Percentiles rank a stretch among this genome's conserved stretches.
Conservation (phyloP, 495 filamentous ascomycete species). For the Penicillium subrubescens region DNA sequence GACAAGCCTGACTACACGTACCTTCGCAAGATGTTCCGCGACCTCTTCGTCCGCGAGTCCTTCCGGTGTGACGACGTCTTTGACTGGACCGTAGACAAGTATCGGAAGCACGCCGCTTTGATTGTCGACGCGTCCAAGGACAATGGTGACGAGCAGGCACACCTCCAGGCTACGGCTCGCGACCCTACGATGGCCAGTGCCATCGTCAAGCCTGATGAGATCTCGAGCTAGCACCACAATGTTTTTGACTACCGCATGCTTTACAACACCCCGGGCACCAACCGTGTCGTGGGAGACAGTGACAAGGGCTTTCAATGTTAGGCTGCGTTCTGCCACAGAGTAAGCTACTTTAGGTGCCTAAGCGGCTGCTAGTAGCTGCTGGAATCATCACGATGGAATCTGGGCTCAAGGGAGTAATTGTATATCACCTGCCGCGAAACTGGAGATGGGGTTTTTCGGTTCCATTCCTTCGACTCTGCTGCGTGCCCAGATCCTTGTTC, state of each 20-base stretch:
- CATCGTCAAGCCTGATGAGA: constrained; percentile 68
- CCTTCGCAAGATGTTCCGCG: constrained; percentile 99
- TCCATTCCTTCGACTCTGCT: too few species aligned
- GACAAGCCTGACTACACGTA: constrained; percentile 99
- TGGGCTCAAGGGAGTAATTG: too few species aligned
- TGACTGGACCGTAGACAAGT: constrained; percentile 99
- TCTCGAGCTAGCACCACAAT: constrained; percentile 81
- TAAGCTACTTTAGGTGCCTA: constrained; percentile 70
- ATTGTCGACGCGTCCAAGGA: constrained; percentile 77
- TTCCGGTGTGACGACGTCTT: constrained; percentile 99
- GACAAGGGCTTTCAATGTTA: constrained; percentile 92
- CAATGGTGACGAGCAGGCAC: constrained; percentile 70
- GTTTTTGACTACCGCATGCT: constrained; percentile 71
- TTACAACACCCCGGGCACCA: constrained; percentile 82
- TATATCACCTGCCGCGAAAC: constrained; percentile 38
- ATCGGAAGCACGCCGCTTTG: constrained; percentile 97
- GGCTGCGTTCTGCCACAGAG: constrained; percentile 92
- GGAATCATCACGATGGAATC: too few species aligned
- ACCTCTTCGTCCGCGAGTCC: constrained; percentile 97
- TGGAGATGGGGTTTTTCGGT: too few species aligned
- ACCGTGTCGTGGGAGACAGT: constrained; percentile 85
- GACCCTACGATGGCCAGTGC: constrained; percentile 60
- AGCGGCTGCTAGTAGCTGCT: too few species aligned
- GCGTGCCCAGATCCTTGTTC: too few species aligned
- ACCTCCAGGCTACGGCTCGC: constrained; percentile 59